A percentile compares a stretch with the other conserved stretches of the same genome.
phyloP scores from a whole-genome alignment of 1,284 basidiomycete species.

The Ceratorhiza oryzae-sativae region DNA sequence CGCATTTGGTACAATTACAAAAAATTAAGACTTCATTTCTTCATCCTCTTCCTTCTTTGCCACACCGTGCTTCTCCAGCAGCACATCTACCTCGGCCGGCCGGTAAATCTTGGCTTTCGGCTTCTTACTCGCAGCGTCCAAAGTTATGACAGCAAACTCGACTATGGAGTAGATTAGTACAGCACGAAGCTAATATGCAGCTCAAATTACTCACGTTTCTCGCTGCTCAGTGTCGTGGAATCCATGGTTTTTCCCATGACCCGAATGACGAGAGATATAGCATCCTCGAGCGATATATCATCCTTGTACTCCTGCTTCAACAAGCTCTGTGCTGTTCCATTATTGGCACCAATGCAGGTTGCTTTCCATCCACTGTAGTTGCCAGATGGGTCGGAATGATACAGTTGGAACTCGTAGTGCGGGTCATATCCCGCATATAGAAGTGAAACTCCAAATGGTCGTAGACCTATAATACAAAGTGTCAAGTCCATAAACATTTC shows the following conservation, averaged over 20 bases:
- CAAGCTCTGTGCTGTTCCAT: constrained; percentile 90
- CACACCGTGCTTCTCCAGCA: constrained; percentile 84
- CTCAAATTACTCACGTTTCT: constrained; percentile 74
- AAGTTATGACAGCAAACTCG: constrained; percentile 92
- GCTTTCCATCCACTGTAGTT: constrained; percentile 99
- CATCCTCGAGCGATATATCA: constrained; percentile 87
- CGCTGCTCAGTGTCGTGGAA: constrained; percentile 92
- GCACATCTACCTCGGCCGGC: constrained; percentile 87
- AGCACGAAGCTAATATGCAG: background rate
- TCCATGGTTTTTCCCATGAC: constrained; percentile 99
- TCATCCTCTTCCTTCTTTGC: constrained; percentile 85
- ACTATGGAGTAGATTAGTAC: constrained; percentile 59
- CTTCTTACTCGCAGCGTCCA: constrained; percentile 77
- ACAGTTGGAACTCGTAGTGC: constrained; percentile 96
- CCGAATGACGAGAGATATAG: constrained; percentile 89
- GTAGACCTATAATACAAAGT: constrained; percentile 68
- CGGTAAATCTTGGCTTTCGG: constrained; percentile 93
- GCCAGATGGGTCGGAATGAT: constrained; percentile 97
- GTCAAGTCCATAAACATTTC: constrained; percentile 4
- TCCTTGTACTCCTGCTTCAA: constrained; percentile 99
- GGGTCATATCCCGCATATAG: constrained; percentile 97
- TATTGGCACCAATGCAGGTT: constrained; percentile 97
- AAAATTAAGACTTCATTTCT: constrained; percentile 61
- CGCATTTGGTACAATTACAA: constrained; percentile 12
- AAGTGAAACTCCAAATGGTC: constrained; percentile 96